These are phyloP conservation scores for Auricularia auricula-judae DNA, from an alignment of 768 basidiomycete species.

Conservation along the genomic window DNA sequence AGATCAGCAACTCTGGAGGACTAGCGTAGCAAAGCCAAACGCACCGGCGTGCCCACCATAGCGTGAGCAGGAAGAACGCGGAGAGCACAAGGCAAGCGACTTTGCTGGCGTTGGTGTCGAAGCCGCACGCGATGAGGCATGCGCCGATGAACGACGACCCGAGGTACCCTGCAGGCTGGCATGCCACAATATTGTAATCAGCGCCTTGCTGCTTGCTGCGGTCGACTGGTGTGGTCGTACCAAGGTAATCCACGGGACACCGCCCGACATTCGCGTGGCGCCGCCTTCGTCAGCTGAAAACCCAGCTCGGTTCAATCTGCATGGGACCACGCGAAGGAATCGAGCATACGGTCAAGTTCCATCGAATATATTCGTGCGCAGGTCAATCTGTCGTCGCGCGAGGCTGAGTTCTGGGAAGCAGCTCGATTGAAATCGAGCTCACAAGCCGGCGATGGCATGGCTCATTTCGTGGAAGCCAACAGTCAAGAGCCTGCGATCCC, in stretches of 20 bases:
- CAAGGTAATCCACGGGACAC: slow-evolving; percentile 68
- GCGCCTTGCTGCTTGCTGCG: background rate
- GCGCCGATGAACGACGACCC: slow-evolving; percentile 84
- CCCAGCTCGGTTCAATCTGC: background rate
- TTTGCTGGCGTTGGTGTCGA: slow-evolving; percentile 83
- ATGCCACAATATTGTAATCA: background rate
- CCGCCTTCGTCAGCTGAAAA: slow-evolving; percentile 75
- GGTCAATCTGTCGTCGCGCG: slow-evolving; percentile 32
- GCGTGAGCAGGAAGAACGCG: slow-evolving; percentile 75
- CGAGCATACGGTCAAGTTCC: slow-evolving; percentile 66
- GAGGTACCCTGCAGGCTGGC: slow-evolving; percentile 67
- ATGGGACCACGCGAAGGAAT: background rate
- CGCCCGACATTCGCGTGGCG: slow-evolving; percentile 78
- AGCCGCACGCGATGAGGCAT: slow-evolving; percentile 75
- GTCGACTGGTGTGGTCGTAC: background rate
- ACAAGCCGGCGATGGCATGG: slow-evolving; percentile 66
- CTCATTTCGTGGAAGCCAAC: slow-evolving; percentile 94
- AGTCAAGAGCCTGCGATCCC: slow-evolving; percentile 51
- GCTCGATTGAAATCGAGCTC: background rate
- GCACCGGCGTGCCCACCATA: slow-evolving; percentile 41
- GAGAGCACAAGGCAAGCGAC: slow-evolving; percentile 69
- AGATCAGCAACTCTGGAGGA: background rate
- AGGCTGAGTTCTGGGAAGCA: background rate
- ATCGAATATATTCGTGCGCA: slow-evolving; percentile 81
- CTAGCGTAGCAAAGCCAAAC: background rate